phyloP scores from a whole-genome alignment of 2,329 filamentous ascomycete species.

The Diplodia sapinea region DNA sequence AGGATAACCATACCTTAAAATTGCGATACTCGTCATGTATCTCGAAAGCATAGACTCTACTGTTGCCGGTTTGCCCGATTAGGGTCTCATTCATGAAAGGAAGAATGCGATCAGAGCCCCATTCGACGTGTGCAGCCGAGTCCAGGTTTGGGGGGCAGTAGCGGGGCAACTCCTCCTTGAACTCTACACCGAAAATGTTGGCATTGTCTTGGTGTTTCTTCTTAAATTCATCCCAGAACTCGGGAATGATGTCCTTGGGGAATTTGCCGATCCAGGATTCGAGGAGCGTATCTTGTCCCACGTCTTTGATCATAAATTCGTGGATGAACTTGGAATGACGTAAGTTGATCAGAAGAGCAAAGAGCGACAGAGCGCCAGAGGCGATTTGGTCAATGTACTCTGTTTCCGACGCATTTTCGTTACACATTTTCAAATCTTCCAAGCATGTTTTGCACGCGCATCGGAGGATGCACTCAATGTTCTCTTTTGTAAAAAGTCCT shows the following conservation, averaged over 20 bases:
- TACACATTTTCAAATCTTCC: too few species aligned
- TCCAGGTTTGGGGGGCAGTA: neutral
- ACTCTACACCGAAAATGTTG: neutral
- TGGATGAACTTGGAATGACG: too few species aligned
- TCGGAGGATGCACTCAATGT: too few species aligned
- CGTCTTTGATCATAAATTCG: too few species aligned
- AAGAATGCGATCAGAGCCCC: neutral
- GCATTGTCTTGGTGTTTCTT: neutral
- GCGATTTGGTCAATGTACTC: too few species aligned
- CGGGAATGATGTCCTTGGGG: neutral
- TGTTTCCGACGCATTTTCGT: too few species aligned
- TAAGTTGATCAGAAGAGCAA: too few species aligned
- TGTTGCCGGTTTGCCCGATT: neutral
- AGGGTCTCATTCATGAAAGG: neutral
- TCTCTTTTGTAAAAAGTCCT: too few species aligned
- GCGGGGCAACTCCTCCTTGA: neutral
- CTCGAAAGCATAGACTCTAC: neutral
- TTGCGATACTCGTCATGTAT: neutral
- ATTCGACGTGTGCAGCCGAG: neutral
- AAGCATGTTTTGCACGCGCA: too few species aligned
- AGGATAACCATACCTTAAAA: neutral
- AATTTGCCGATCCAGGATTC: neutral
- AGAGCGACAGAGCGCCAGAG: too few species aligned
- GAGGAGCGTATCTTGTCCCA: conserved; percentile 13
- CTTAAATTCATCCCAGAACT: neutral